These are phyloP conservation scores for Barnettozyma siamensis DNA, from an alignment of 805 yeast genomes.

Conservation along the genomic window DNA sequence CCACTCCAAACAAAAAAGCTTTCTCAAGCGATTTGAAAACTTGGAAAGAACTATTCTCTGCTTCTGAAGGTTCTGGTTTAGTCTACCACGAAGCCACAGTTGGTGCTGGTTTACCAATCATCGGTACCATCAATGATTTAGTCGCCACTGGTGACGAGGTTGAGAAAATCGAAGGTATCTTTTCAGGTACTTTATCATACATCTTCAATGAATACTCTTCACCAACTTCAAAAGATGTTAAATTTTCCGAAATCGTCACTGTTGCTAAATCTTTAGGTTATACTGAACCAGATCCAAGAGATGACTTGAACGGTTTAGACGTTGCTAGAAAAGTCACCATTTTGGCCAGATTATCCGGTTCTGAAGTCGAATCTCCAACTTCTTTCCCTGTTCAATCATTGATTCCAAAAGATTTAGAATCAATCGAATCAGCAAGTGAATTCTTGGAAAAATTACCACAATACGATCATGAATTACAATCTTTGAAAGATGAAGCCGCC, in stretches of 20 bases:
- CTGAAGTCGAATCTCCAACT: slow-evolving; percentile 76
- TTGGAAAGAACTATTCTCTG: slow-evolving; percentile 71
- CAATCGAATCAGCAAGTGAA: slow-evolving; percentile 66
- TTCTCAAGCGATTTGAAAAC: slow-evolving; percentile 69
- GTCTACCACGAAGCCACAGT: slow-evolving; percentile 98
- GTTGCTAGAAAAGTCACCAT: slow-evolving; percentile 98
- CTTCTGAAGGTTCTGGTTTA: slow-evolving; percentile 52
- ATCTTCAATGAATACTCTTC: slow-evolving; percentile 92
- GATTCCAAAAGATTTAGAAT: slow-evolving; percentile 82
- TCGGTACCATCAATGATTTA: slow-evolving; percentile 83
- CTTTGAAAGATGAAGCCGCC: slow-evolving; percentile 75
- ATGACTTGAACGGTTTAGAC: slow-evolving; percentile 95
- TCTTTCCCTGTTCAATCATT: slow-evolving; percentile 92
- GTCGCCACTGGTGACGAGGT: slow-evolving; percentile 91
- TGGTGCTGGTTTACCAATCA: slow-evolving; percentile 96
- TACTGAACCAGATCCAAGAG: slow-evolving; percentile 99
- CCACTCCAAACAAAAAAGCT: slow-evolving; percentile 98
- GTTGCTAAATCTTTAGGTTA: slow-evolving; percentile 89
- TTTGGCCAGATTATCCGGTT: slow-evolving; percentile 88
- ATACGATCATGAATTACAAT: slow-evolving; percentile 74
- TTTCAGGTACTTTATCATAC: slow-evolving; percentile 93
- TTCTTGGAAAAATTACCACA: slow-evolving; percentile 76
- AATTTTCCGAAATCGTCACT: slow-evolving; percentile 85
- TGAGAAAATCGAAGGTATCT: slow-evolving; percentile 89
- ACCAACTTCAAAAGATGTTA: slow-evolving; percentile 49